Base-by-base conservation (phyloP, 139 green algal species). In the Chlamydomonas sphaeroides region DNA sequence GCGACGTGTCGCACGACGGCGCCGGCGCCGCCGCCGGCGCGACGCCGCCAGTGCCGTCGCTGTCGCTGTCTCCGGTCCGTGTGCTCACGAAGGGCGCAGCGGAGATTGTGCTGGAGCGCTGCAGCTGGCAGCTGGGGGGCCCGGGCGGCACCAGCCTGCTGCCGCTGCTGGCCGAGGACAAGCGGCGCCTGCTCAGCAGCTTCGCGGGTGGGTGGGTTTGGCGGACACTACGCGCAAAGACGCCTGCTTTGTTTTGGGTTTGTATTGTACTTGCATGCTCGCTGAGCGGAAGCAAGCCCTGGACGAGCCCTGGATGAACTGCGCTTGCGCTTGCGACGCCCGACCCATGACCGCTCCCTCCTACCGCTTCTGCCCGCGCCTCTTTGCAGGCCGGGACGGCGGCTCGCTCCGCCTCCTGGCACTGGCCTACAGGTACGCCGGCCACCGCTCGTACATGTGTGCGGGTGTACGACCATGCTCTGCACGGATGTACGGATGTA, bases 1-100 rank as follows among this genome's bases (percentile, higher is more conserved):
- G 14, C 45, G 10, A 10, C 10, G 10, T 14, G 45, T 53, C 10
- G n/a, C n/a, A n/a, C n/a, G n/a, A n/a, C n/a, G n/a, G n/a, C n/a
- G n/a, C n/a, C n/a, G n/a, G n/a, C n/a, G n/a, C n/a, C n/a, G n/a
- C n/a, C n/a, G n/a, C n/a, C n/a, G n/a, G n/a, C n/a, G n/a, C n/a
- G n/a, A n/a, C n/a, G n/a, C n/a, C n/a, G n/a, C n/a, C n/a, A n/a
- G n/a, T n/a, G n/a, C n/a, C n/a, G n/a, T n/a, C n/a, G 74, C 84
- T 79, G 61, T 63, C 84, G 21, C 48, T 21, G 28, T 53, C 74
- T 32, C 61, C 68, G 33, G 63, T 67, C 10, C 87, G 92, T 1
- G 66, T 96, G 33, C 92, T 93, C 84, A 93, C 90, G 38, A 99
- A 99, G 91, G 96, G 96, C 10, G 96, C 96, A 18, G 90, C 94